Percentiles rank a stretch among this genome's conserved stretches.
These are phyloP conservation scores for Aristolochia contorta DNA, from an alignment of 164 flowering plant species.

Conservation along the genomic window DNA sequence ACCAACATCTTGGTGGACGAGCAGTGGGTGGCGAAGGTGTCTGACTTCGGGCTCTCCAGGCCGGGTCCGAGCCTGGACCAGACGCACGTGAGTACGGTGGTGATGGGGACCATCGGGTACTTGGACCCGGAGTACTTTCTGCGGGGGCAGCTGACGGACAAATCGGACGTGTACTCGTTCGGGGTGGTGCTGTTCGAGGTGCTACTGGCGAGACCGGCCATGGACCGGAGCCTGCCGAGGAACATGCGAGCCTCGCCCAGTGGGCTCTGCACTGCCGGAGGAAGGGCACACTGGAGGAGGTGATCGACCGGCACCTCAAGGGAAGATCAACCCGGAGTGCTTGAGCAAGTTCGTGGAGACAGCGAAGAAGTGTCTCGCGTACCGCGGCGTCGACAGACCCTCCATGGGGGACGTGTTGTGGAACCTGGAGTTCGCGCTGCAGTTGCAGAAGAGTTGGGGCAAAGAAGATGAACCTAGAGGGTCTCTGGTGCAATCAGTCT, in stretches of 20 bases:
- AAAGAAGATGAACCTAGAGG: no score
- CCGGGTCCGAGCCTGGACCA: background rate
- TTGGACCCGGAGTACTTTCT: constrained; percentile 7
- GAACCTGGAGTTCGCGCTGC: no score
- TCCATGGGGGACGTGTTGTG: no score
- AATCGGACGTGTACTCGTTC: no score
- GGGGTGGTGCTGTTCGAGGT: no score
- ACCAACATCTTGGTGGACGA: constrained; percentile 1
- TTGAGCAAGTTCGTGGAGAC: no score
- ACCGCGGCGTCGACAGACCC: no score
- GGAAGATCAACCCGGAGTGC: background rate
- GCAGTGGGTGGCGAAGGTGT: constrained; percentile 3
- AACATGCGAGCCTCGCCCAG: background rate
- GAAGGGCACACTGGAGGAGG: background rate
- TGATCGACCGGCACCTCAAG: background rate
- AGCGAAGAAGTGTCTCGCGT: no score
- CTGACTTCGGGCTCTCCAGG: constrained; percentile 7
- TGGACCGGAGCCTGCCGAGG: background rate
- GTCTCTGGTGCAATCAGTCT: no score
- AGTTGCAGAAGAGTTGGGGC: no score
- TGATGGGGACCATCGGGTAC: constrained; percentile 5
- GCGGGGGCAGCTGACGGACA: constrained; percentile 1
- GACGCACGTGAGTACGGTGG: constrained; percentile 4
- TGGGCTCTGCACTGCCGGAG: background rate
- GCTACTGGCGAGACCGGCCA: no score